A percentile compares a stretch with the other conserved stretches of the same genome.
These are phyloP conservation scores for Sarocladiaceae sp. DNA, from an alignment of 2,329 filamentous ascomycete species.

Conservation along the genomic window DNA sequence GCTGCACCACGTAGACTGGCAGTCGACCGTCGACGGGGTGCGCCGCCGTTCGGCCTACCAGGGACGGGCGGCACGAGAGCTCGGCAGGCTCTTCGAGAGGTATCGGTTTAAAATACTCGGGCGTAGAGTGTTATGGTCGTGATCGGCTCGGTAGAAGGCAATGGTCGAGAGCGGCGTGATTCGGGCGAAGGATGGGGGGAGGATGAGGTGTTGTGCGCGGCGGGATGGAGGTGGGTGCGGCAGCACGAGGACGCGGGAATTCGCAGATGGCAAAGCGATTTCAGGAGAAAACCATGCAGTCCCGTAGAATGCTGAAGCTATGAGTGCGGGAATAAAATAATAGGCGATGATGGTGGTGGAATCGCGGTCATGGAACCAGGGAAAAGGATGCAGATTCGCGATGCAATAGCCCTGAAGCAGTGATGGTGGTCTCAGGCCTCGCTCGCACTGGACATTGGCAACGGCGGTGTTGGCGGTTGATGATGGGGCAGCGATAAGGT, in stretches of 20 bases:
- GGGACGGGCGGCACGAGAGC: constrained; percentile 1
- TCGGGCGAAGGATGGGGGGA: not conserved
- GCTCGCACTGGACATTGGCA: not conserved
- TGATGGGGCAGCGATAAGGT: too few species aligned
- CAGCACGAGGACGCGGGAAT: not conserved
- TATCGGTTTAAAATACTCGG: not conserved
- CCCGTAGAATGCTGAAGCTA: too few species aligned
- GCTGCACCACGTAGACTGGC: constrained; percentile 7
- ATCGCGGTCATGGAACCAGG: not conserved
- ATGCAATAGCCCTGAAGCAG: constrained; percentile 5
- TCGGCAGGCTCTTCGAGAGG: not conserved
- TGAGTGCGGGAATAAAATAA: not conserved
- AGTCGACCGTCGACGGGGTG: not conserved
- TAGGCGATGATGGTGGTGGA: not conserved
- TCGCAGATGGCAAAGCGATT: not conserved
- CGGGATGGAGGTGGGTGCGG: constrained; percentile 1
- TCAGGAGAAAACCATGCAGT: not conserved
- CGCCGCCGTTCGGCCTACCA: not conserved
- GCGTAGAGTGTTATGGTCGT: not conserved
- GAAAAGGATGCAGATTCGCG: constrained; percentile 9
- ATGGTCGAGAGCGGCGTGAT: not conserved
- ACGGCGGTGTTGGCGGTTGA: not conserved
- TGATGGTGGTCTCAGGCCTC: not conserved
- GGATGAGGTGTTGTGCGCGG: constrained; percentile 8
- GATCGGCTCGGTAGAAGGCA: not conserved